A percentile compares a stretch with the other conserved stretches of the same genome.
Conservation (phyloP, 768 basidiomycete genomes). For the Suillus placidus region DNA sequence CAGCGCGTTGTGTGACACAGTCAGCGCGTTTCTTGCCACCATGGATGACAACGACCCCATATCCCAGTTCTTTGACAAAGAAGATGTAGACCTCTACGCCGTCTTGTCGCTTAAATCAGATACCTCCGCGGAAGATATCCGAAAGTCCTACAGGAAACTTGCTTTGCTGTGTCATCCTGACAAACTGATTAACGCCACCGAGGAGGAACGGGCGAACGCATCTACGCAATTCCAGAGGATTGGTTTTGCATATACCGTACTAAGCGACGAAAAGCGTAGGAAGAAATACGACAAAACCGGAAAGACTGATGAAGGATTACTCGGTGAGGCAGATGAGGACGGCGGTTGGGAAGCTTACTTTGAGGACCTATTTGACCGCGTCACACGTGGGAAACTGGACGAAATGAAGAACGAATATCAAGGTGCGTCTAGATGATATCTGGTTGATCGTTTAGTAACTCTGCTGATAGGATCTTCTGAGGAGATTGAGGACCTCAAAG, state of each 20-base stretch:
- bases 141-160: slow-evolving; percentile 81
- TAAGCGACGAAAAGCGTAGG: slow-evolving; percentile 76
- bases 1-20: slow-evolving; percentile 9
- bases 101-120: slow-evolving; percentile 60
- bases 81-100: slow-evolving; percentile 74
- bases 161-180: slow-evolving; percentile 90
- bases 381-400: slow-evolving; percentile 84
- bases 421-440: slow-evolving; percentile 47
- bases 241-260: slow-evolving; percentile 90
- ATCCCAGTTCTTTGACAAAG: slow-evolving; percentile 70
- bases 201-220: slow-evolving; percentile 64
- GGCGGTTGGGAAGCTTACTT: slow-evolving; percentile 95
- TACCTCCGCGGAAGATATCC: slow-evolving; percentile 69
- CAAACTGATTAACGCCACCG: slow-evolving; percentile 70
- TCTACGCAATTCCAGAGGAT: slow-evolving; percentile 88
- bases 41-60: slow-evolving; percentile 80
- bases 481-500: slow-evolving; percentile 77
- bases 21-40: slow-evolving; percentile 15
- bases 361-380: slow-evolving; percentile 82
- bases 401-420: slow-evolving; percentile 96
- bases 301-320: slow-evolving; percentile 78
- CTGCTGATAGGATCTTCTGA: slow-evolving; percentile 71
- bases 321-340: slow-evolving; percentile 70
- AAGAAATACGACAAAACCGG: slow-evolving; percentile 86
- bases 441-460: background rate